Evolutionary conservation across 352 stramenopile genomes (phyloP).

Genomic region (Phytophthora sojae): DNA sequence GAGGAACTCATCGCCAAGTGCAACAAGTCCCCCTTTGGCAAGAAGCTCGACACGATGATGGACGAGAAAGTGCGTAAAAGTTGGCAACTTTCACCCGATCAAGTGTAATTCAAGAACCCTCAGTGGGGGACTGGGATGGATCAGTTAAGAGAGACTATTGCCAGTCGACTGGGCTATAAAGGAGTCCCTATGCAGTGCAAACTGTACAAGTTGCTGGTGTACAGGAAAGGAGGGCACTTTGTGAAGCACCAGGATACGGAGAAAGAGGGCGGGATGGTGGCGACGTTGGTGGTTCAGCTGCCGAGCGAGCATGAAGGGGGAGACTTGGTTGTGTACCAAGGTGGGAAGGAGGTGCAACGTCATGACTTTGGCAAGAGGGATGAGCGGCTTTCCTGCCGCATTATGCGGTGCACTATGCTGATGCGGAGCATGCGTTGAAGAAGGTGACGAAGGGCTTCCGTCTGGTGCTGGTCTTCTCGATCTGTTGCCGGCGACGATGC

Average conservation of each 20-base stretch:
- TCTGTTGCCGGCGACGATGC: slow-evolving; percentile 19
- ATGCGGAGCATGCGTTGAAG: slow-evolving; percentile 19
- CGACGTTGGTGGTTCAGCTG: slow-evolving; percentile 53
- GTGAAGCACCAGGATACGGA: slow-evolving; percentile 55
- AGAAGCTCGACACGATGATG: slow-evolving; percentile 12
- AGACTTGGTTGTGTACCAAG: not conserved
- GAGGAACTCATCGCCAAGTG: not conserved
- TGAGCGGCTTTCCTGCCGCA: slow-evolving; percentile 7
- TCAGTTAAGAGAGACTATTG: slow-evolving; percentile 4
- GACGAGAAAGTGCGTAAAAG: slow-evolving; percentile 23
- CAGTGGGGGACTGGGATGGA: slow-evolving; percentile 9
- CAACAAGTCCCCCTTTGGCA: not conserved
- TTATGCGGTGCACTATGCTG: slow-evolving; percentile 16
- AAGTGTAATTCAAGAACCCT: not conserved
- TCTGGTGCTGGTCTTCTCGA: slow-evolving; percentile 23
- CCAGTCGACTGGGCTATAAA: slow-evolving; percentile 8
- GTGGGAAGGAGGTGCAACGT: not conserved
- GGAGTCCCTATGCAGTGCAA: slow-evolving; percentile 9
- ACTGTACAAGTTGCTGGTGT: slow-evolving; percentile 57
- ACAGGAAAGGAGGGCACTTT: slow-evolving; percentile 52
- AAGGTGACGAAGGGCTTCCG: slow-evolving; percentile 23
- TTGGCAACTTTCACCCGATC: slow-evolving; percentile 16
- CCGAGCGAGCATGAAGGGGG: slow-evolving; percentile 35
- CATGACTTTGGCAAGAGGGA: slow-evolving; percentile 20
- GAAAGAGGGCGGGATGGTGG: slow-evolving; percentile 61